Evolutionary conservation across 768 basidiomycete species (phyloP).

Genomic region (Agrocybe praecox): DNA sequence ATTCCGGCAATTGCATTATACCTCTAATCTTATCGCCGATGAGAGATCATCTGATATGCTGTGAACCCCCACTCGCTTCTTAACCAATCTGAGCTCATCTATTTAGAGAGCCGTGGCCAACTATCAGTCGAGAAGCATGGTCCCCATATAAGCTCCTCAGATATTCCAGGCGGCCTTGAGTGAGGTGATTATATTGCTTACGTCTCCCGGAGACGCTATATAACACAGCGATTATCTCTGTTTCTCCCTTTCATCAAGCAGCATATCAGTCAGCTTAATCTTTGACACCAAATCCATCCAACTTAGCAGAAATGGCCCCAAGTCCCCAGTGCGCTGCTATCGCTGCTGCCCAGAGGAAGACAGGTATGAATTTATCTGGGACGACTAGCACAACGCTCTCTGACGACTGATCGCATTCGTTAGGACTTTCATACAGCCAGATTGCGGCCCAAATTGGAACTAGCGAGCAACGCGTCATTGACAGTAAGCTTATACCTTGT

Average conservation of each 20-base stretch:
- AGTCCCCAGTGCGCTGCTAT: conserved; percentile 63
- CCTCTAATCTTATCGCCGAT: conserved; percentile 14
- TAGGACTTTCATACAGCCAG: conserved; percentile 49
- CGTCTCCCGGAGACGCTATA: conserved; percentile 12
- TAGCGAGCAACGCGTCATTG: conserved; percentile 48
- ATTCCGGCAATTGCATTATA: neutral
- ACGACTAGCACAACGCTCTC: too few relatives aligned
- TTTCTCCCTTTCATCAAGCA: conserved; percentile 3
- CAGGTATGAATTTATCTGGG: conserved; percentile 36
- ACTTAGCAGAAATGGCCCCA: conserved; percentile 40
- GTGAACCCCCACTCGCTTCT: neutral
- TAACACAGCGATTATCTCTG: conserved; percentile 14
- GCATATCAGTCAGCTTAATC: neutral
- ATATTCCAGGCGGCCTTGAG: neutral
- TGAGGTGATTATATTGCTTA: neutral
- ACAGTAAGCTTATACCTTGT: conserved; percentile 41
- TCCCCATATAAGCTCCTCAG: neutral
- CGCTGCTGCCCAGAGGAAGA: conserved; percentile 46
- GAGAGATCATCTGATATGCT: conserved; percentile 14
- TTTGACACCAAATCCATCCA: neutral
- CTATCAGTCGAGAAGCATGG: conserved; percentile 1
- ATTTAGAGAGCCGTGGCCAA: conserved; percentile 11
- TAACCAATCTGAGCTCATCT: conserved; percentile 7
- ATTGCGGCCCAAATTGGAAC: conserved; percentile 50
- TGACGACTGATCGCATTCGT: neutral